These are phyloP conservation scores for Blastocladiella emersonii DNA, from an alignment of 371 early-diverging fungal species.

Conservation along the genomic window DNA sequence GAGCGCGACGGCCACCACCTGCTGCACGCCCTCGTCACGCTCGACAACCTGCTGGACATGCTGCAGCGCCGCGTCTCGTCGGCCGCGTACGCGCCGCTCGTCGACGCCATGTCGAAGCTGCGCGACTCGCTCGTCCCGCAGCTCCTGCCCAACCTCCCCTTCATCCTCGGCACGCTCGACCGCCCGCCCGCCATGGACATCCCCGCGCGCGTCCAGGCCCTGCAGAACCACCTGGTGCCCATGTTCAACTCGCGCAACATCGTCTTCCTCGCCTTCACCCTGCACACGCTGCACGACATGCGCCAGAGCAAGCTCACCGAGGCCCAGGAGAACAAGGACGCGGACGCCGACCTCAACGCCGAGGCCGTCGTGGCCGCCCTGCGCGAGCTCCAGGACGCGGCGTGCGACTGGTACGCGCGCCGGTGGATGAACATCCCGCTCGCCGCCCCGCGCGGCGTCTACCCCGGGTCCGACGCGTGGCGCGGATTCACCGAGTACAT, in stretches of 20 bases:
- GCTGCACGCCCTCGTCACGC: neutral
- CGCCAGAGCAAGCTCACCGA: neutral
- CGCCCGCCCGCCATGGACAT: neutral
- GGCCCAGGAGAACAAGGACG: neutral
- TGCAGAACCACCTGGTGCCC: neutral
- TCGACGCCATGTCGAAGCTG: neutral
- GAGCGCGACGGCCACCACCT: neutral
- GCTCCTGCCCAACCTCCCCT: neutral
- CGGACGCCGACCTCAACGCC: neutral
- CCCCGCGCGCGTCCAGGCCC: neutral
- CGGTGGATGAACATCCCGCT: neutral
- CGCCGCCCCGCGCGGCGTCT: neutral
- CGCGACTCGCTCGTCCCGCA: neutral
- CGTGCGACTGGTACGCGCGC: neutral
- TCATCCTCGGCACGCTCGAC: neutral
- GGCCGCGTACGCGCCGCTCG: neutral
- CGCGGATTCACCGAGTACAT: neutral
- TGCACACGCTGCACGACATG: neutral
- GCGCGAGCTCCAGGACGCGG: neutral
- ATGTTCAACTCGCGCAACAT: neutral
- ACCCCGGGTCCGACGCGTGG: neutral
- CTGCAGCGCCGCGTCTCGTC: neutral
- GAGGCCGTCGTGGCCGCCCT: neutral
- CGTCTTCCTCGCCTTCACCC: neutral
- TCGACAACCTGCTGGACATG: neutral